Percentiles rank a stretch among this genome's conserved stretches.
Evolutionary conservation across 1,139 yeast genomes (phyloP).

Genomic region (Barnettozyma hawaiiensis): DNA sequence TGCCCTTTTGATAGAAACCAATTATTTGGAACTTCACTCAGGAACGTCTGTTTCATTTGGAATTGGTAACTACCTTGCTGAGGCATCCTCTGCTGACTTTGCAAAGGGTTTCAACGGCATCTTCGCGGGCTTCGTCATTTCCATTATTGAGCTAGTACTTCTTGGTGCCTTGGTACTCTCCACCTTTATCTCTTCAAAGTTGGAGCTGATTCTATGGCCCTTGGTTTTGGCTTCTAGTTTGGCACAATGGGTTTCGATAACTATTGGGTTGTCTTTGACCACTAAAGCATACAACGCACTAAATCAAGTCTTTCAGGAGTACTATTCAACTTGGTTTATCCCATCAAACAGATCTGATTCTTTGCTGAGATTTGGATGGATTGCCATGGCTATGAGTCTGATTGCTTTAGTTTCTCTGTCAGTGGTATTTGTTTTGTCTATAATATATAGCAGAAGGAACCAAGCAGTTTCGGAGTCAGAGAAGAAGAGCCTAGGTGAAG

Average conservation of each 20-base stretch:
- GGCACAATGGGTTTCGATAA: constrained; percentile 4
- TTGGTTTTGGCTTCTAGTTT: background rate
- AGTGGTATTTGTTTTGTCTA: background rate
- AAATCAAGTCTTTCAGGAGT: background rate
- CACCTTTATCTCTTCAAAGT: background rate
- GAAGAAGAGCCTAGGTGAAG: background rate
- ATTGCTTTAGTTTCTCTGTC: background rate
- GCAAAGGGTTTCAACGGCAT: background rate
- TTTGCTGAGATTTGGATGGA: background rate
- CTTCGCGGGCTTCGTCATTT: background rate
- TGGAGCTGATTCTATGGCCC: background rate
- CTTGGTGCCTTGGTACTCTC: background rate
- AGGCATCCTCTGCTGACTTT: background rate
- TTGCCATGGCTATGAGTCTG: background rate
- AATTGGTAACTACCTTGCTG: background rate
- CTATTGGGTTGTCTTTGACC: constrained; percentile 1
- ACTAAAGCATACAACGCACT: background rate
- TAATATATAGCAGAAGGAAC: background rate
- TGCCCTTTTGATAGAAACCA: background rate
- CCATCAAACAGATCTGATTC: background rate
- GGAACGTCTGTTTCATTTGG: background rate
- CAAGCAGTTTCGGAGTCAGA: background rate
- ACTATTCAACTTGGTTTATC: background rate
- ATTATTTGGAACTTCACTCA: background rate
- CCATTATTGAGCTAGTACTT: background rate